Evolutionary conservation across 371 early-diverging fungal species (phyloP), one percentile per base, ranked within the genome.

Genomic region (Circinella minor): DNA sequence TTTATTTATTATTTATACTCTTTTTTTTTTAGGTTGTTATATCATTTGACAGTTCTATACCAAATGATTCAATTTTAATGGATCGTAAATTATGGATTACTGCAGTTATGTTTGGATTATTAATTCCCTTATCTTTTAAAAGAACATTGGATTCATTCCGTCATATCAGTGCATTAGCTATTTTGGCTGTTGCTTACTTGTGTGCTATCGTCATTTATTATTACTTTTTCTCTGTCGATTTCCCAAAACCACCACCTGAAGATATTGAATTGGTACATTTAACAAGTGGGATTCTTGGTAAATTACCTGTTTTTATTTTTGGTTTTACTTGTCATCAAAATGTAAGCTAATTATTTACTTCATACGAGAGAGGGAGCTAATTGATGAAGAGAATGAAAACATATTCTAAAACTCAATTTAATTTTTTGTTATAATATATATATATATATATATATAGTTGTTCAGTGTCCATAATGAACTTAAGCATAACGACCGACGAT

Each of bases 221-320:
- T 65, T 96, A 89, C 73, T 71, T 92, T 55, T 74, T 85, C 7
- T 87, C 89, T 38, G 78, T 74, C 14, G 43, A 74, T 14, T 82
- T 77, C 55, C 75, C 73, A 4, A 79, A 79, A 17, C 83, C 86
- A 54, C 82, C 85, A 48, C 73, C 79, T 34, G 73, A 75, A 63
- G 66, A 78, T 0, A 72, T 88, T 48, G 78, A 78, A 54, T 82
- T 84, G 64, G 71, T 93, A n/a, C 78, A 82, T 27, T 67, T 93
- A 14, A 71, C 87, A 6, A 77, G 80, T 14, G 78, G 85, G 7
- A 94, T 98, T 76, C 90, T 99, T 65, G 86, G 87, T 18, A 89
- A 89, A 8, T 77, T 99, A 38, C 99, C 99, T 4, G 95, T 99
- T 55, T 99, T 99, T 86, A 95, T 99, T 20, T 99, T 99, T 88